These are phyloP conservation scores for Solanum arcanum DNA, from an alignment of 257 asterid genomes.

Conservation along the genomic window DNA sequence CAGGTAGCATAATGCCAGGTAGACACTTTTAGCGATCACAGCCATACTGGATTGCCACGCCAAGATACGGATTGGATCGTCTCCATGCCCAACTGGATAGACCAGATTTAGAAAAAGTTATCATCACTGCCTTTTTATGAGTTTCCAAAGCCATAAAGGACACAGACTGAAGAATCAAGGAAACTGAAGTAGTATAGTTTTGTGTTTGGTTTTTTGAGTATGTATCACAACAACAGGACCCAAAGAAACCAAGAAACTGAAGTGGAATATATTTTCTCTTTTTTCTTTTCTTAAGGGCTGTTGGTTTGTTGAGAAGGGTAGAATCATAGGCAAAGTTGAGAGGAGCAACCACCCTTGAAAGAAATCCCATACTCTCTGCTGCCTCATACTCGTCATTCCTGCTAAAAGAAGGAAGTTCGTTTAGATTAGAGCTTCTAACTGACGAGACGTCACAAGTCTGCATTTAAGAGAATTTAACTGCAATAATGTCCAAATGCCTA, in stretches of 20 bases:
- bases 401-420: background rate
- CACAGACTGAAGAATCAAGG: background rate
- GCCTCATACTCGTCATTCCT: background rate
- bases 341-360: slow-evolving; percentile 48
- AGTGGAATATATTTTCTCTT: background rate
- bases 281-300: background rate
- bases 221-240: background rate
- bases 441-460: background rate
- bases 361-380: slow-evolving; percentile 4
- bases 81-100: background rate
- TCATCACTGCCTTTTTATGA: background rate
- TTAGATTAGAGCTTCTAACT: background rate
- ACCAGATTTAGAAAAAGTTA: background rate
- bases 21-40: background rate
- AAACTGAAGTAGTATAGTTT: background rate
- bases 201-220: background rate
- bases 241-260: background rate
- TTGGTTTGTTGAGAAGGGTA: background rate
- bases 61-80: background rate
- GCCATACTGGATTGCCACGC: background rate
- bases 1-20: background rate
- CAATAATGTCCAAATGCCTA: background rate
- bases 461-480: background rate
- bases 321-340: slow-evolving; percentile 17
- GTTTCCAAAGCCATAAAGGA: background rate